Evolutionary conservation across 164 flowering plant species (phyloP), one percentile per base, ranked within the genome.

Genomic region (Magnolia officinalis): DNA sequence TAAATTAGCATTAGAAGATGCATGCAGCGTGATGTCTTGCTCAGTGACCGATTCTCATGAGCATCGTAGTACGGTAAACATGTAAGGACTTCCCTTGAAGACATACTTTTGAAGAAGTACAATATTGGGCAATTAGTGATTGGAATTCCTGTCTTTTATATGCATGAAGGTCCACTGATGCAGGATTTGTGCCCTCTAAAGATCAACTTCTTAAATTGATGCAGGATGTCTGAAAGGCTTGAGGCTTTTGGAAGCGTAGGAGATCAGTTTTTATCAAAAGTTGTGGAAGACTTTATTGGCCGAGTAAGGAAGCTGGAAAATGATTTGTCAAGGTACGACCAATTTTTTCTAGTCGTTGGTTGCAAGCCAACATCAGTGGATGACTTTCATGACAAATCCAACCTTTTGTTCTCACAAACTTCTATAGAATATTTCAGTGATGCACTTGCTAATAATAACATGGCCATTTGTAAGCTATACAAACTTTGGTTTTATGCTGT

Each of bases 1-100:
- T 78, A 89, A 87, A 80, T 76, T 85, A 67, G 84, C 90, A 63
- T 68, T 93, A 31, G 95, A 94, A 61, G 92, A 93, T 82, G 91
- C 98, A 68, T 95, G 98, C 87, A 79, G 85, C 82, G 72, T 88
- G 78, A 69, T 78, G 45, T 79, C 80, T 72, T 68, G 70, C 78
- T 21, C 68, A 51, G 81, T 49, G 76, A 79, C 76, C 82, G 81
- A 78, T 83, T 73, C 80, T 29, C 63, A 29, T 70, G 18, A 55
- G 31, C 58, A 79, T 1, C 21, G 68, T 50, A 78, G 72, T 67
- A 72, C 73, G 58, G 80, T 61, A 78, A 80, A 86, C 72, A 71
- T 13, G 98, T 94, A 82, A 84, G 94, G 74, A 55, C 70, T 75
- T 21, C 52, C 80, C 74, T 72, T 9, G 16, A 21, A 21, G 55